A percentile compares a stretch with the other conserved stretches of the same genome.
Conservation (phyloP, 2,329 filamentous ascomycete species). For the Pseudonectria foliicola region DNA sequence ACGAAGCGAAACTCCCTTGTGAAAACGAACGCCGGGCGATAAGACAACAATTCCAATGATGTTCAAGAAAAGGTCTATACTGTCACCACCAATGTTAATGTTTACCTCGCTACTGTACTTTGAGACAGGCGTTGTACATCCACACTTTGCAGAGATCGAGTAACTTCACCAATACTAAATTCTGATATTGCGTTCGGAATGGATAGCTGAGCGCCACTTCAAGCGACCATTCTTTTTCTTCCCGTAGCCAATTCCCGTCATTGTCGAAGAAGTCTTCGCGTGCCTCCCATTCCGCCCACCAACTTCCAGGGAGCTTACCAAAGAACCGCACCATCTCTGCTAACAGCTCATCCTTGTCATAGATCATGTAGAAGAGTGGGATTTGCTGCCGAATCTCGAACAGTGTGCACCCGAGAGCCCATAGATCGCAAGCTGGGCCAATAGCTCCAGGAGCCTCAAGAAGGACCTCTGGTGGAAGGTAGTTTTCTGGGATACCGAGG, state of each 20-base stretch:
- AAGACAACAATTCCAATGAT: too few relatives aligned
- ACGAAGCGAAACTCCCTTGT: too few relatives aligned
- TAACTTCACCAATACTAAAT: too few relatives aligned
- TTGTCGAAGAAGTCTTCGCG: conserved; percentile 17
- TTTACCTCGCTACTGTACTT: too few relatives aligned
- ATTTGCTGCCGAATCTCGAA: conserved; percentile 26
- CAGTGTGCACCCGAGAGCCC: conserved; percentile 28
- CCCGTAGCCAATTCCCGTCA: conserved; percentile 6
- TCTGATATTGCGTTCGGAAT: too few relatives aligned
- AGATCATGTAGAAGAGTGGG: conserved; percentile 21
- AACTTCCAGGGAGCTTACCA: conserved; percentile 24
- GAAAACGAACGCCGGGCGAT: too few relatives aligned
- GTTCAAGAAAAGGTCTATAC: too few relatives aligned
- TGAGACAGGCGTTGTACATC: too few relatives aligned
- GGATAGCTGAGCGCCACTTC: conserved; percentile 5
- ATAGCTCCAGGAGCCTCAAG: conserved; percentile 12
- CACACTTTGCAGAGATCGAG: too few relatives aligned
- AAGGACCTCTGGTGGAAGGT: conserved; percentile 22
- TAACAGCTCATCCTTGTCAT: conserved; percentile 23
- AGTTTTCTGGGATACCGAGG: conserved; percentile 21
- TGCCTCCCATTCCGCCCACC: conserved; percentile 24
- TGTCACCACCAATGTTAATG: too few relatives aligned
- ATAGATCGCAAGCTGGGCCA: conserved; percentile 21
- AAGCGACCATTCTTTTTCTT: conserved; percentile 1
- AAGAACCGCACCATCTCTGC: conserved; percentile 22